Conservation (phyloP, 2,329 filamentous ascomycete genomes). For the Claviceps sp. region DNA sequence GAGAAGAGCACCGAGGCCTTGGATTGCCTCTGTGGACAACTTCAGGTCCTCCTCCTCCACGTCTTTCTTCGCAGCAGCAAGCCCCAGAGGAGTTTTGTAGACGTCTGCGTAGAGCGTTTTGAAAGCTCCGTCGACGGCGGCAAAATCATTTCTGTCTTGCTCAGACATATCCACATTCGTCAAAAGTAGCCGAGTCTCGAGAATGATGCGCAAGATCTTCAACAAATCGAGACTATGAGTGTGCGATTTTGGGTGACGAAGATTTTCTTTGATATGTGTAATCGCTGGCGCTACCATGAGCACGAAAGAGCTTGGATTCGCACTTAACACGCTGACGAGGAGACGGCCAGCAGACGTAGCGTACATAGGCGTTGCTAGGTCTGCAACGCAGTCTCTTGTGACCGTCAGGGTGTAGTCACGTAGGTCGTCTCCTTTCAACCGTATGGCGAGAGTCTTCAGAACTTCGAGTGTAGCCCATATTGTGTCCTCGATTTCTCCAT, state of each 20-base stretch:
- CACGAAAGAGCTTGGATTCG: constrained; percentile 33
- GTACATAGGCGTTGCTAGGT: constrained; percentile 39
- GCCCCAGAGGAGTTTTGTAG: constrained; percentile 24
- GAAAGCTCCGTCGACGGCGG: constrained; percentile 23
- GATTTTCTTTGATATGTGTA: constrained; percentile 34
- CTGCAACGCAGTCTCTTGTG: constrained; percentile 39
- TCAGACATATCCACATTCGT: constrained; percentile 18
- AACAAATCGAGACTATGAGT: constrained; percentile 39
- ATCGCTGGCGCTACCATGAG: constrained; percentile 32
- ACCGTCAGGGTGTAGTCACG: constrained; percentile 33
- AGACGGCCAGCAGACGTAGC: constrained; percentile 38
- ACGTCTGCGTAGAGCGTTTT: constrained; percentile 29
- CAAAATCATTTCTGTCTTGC: constrained; percentile 26
- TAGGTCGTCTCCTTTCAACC: constrained; percentile 30
- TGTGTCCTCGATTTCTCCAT: constrained; percentile 44
- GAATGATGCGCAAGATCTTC: constrained; percentile 34
- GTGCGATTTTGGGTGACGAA: constrained; percentile 36
- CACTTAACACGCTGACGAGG: constrained; percentile 35
- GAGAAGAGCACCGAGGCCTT: constrained; percentile 32
- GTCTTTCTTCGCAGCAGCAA: constrained; percentile 13
- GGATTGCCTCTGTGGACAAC: constrained; percentile 29
- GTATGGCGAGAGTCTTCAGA: constrained; percentile 33
- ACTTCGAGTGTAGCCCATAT: constrained; percentile 43
- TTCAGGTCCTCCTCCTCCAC: constrained; percentile 25
- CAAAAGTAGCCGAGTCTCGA: constrained; percentile 32